phyloP scores from a whole-genome alignment of 164 flowering plant species.

The Chimonanthus salicifolius region DNA sequence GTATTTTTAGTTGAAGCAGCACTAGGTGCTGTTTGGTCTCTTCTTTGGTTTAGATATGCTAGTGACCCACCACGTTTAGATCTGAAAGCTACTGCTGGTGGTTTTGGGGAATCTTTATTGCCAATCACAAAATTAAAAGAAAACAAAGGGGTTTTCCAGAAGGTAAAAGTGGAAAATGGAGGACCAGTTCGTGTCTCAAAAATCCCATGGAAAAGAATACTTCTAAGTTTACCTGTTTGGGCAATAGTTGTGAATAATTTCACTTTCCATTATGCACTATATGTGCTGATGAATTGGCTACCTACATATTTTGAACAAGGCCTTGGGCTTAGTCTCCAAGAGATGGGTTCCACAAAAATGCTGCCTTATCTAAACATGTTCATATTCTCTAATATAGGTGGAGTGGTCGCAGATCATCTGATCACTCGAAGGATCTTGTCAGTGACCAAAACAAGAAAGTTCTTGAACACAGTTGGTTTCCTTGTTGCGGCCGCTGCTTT shows the following conservation, averaged over 20 bases:
- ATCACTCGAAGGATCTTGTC: conserved; percentile 66
- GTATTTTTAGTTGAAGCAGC: conserved; percentile 76
- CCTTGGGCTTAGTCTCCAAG: conserved; percentile 73
- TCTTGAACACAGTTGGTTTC: conserved; percentile 78
- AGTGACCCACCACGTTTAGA: conserved; percentile 78
- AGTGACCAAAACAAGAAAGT: conserved; percentile 63
- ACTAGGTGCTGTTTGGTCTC: conserved; percentile 69
- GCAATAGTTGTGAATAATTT: conserved; percentile 85
- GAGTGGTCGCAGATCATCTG: conserved; percentile 70
- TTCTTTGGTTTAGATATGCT: conserved; percentile 71
- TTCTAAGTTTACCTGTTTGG: conserved; percentile 69
- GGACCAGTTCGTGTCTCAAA: conserved; percentile 29
- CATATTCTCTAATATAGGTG: conserved; percentile 86
- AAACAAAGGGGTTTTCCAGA: conserved; percentile 30
- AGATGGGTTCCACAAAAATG: conserved; percentile 93
- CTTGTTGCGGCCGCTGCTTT: conserved; percentile 67
- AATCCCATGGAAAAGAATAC: conserved; percentile 75
- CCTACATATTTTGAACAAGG: conserved; percentile 85
- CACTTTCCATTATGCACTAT: conserved; percentile 82
- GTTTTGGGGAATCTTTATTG: conserved; percentile 63
- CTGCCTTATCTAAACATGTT: conserved; percentile 92
- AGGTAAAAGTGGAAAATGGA: conserved; percentile 43
- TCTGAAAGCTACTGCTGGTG: conserved; percentile 79
- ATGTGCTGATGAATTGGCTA: conserved; percentile 88
- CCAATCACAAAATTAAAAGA: conserved; percentile 22